Percentiles rank a stretch among this genome's conserved stretches.
These are phyloP conservation scores for Nitzschia putrida DNA, from an alignment of 108 stramenopile species.

Conservation along the genomic window DNA sequence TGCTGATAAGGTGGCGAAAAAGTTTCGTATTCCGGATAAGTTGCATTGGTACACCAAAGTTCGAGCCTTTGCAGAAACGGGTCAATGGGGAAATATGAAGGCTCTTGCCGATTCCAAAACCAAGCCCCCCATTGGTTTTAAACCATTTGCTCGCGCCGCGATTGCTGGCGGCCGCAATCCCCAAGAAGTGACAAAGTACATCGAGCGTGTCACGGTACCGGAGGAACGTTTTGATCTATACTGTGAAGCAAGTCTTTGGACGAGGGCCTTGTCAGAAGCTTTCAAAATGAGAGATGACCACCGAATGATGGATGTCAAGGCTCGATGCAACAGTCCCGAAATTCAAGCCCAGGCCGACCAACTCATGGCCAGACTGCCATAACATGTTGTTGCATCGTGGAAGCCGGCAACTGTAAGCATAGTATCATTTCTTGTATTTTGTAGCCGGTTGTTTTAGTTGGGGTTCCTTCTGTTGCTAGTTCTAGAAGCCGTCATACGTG, in stretches of 20 bases:
- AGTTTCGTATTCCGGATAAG: slow-evolving; percentile 86
- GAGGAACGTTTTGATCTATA: slow-evolving; percentile 78
- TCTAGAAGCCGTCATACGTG: slow-evolving; percentile 1
- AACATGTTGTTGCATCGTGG: background rate
- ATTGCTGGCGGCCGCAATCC: slow-evolving; percentile 59
- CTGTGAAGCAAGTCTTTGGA: slow-evolving; percentile 74
- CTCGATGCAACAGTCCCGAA: slow-evolving; percentile 64
- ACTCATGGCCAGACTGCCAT: slow-evolving; percentile 40
- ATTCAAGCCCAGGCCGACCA: slow-evolving; percentile 70
- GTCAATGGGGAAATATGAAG: slow-evolving; percentile 73
- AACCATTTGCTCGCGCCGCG: slow-evolving; percentile 81
- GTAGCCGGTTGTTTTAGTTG: too few species aligned
- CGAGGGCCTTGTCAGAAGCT: slow-evolving; percentile 74
- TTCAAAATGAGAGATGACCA: slow-evolving; percentile 62
- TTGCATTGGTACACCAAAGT: slow-evolving; percentile 81
- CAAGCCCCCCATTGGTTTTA: slow-evolving; percentile 82
- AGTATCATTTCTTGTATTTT: too few species aligned
- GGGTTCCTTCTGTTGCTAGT: too few species aligned
- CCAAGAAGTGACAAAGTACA: slow-evolving; percentile 68
- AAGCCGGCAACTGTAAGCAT: background rate
- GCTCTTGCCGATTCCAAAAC: slow-evolving; percentile 72
- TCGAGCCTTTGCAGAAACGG: slow-evolving; percentile 70
- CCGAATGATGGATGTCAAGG: slow-evolving; percentile 65
- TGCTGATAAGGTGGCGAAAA: slow-evolving; percentile 81
- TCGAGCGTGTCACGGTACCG: slow-evolving; percentile 59